These are phyloP conservation scores for Debaryomyces udenii DNA, from an alignment of 1,139 yeast genomes.

Conservation along the genomic window DNA sequence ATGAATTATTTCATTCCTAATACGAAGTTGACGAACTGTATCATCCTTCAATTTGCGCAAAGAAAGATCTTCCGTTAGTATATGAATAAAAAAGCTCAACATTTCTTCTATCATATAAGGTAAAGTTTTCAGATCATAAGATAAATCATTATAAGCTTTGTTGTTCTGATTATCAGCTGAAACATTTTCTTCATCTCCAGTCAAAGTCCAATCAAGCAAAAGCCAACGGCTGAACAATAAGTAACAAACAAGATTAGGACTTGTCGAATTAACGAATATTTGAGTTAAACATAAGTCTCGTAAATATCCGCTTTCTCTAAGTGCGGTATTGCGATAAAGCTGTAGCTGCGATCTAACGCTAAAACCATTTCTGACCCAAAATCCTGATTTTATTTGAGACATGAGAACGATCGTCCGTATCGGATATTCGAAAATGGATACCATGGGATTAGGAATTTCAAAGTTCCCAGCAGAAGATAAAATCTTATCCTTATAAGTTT, in stretches of 20 bases:
- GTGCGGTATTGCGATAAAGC: slow-evolving; percentile 77
- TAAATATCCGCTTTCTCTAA: slow-evolving; percentile 80
- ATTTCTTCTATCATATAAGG: slow-evolving; percentile 79
- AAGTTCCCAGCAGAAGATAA: slow-evolving; percentile 7
- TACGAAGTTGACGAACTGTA: slow-evolving; percentile 54
- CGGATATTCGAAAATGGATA: slow-evolving; percentile 68
- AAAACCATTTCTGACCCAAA: slow-evolving; percentile 63
- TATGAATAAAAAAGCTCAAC: slow-evolving; percentile 65
- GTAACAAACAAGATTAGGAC: slow-evolving; percentile 60
- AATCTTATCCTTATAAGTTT: not conserved
- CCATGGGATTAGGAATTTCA: slow-evolving; percentile 15
- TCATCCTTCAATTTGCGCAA: slow-evolving; percentile 54
- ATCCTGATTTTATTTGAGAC: slow-evolving; percentile 60
- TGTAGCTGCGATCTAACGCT: slow-evolving; percentile 79
- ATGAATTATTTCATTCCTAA: slow-evolving; percentile 75
- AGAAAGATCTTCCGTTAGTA: slow-evolving; percentile 69
- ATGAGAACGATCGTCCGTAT: slow-evolving; percentile 65
- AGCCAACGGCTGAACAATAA: slow-evolving; percentile 75
- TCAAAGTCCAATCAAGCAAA: slow-evolving; percentile 47
- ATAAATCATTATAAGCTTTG: slow-evolving; percentile 2
- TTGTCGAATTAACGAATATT: slow-evolving; percentile 57
- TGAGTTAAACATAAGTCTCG: slow-evolving; percentile 79
- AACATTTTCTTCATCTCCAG: not conserved
- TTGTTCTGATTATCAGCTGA: no score
- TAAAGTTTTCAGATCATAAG: slow-evolving; percentile 49